A percentile compares a stretch with the other conserved stretches of the same genome.
phyloP scores from a whole-genome alignment of 2,329 filamentous ascomycete species.

The Neobulgaria alba region DNA sequence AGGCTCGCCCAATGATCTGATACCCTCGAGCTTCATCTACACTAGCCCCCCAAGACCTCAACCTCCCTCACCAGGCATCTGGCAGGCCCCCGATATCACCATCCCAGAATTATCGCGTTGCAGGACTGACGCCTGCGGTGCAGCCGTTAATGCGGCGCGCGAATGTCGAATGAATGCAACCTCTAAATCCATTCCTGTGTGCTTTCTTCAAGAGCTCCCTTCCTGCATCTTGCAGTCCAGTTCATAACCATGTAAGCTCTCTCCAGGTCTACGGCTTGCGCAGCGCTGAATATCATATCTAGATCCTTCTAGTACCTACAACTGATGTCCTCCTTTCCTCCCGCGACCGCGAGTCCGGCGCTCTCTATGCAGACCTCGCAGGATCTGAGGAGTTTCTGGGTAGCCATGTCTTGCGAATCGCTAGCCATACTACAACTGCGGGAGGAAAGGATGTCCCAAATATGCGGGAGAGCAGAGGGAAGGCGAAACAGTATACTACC shows the following conservation, averaged over 20 bases:
- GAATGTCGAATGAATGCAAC: conserved; percentile 70
- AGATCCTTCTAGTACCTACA: conserved; percentile 83
- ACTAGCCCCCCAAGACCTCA: background rate
- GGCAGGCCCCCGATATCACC: conserved; percentile 11
- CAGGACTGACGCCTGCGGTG: conserved; percentile 20
- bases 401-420: conserved; percentile 88
- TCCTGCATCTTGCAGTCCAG: conserved; percentile 80
- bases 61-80: conserved; percentile 1
- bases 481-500: conserved; percentile 90
- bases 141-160: conserved; percentile 21
- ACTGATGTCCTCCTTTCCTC: conserved; percentile 85
- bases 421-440: conserved; percentile 38
- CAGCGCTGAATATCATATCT: conserved; percentile 7
- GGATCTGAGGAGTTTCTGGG: conserved; percentile 89
- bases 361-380: conserved; percentile 69
- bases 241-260: conserved; percentile 67
- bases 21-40: background rate
- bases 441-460: conserved; percentile 54
- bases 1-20: conserved; percentile 8
- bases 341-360: conserved; percentile 78
- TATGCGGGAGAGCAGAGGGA: conserved; percentile 78
- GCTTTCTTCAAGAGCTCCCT: conserved; percentile 98
- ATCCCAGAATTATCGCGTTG: conserved; percentile 13
- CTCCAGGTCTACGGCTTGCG: conserved; percentile 1
- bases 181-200: conserved; percentile 96